Evolutionary conservation across 495 filamentous ascomycete genomes (phyloP).

Genomic region (Neurospora intermedia): DNA sequence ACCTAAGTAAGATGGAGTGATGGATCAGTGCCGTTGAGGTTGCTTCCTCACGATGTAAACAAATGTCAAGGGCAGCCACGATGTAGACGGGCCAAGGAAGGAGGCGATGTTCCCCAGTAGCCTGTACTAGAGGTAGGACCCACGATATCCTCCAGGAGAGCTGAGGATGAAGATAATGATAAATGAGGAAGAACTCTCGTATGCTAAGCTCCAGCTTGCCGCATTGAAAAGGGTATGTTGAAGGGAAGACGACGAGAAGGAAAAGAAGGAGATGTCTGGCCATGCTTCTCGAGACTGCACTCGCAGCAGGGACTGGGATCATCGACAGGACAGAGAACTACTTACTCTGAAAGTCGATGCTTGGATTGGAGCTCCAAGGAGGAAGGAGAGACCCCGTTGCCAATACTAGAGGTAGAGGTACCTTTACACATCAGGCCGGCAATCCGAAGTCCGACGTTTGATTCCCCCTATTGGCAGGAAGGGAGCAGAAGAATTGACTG

Average conservation of each 20-base stretch:
- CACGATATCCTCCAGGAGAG: neutral
- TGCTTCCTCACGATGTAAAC: conserved; percentile 4
- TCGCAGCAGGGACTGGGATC: neutral
- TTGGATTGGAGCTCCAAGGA: neutral
- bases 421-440: neutral
- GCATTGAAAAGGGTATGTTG: neutral
- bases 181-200: neutral
- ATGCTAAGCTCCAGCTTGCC: neutral
- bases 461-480: neutral
- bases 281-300: neutral
- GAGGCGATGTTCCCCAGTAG: neutral
- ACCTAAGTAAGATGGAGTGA: neutral
- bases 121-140: neutral
- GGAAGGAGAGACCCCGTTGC: neutral
- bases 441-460: neutral
- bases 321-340: neutral
- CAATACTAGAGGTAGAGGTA: neutral
- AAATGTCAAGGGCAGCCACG: neutral
- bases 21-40: neutral
- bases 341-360: neutral
- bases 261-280: neutral
- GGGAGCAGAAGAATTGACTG: neutral
- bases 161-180: neutral
- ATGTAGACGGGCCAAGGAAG: neutral
- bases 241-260: neutral